Percentiles rank a stretch among this genome's conserved stretches.
phyloP scores from a whole-genome alignment of 257 asterid species.

The Ilex aquifolium region DNA sequence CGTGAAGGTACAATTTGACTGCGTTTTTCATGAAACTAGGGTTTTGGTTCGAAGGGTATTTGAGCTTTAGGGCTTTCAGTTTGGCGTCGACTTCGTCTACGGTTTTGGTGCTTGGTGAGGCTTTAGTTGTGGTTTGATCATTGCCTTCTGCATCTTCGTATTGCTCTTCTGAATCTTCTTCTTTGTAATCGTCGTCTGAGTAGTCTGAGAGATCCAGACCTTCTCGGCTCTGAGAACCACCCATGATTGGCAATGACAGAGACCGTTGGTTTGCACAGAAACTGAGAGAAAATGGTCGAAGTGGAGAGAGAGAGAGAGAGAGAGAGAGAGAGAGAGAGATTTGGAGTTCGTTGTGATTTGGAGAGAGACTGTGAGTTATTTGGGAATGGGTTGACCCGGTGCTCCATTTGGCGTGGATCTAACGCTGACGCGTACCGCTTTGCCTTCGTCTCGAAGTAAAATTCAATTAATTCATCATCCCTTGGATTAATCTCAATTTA shows the following conservation, averaged over 20 bases:
- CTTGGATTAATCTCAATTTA: too few relatives aligned
- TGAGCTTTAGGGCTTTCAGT: constrained; percentile 62
- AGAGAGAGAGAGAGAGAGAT: neutral
- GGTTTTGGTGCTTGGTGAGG: constrained; percentile 23
- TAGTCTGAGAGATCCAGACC: constrained; percentile 88
- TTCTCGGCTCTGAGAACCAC: constrained; percentile 93
- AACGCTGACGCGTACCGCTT: constrained; percentile 27
- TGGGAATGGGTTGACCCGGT: neutral
- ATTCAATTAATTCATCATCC: too few relatives aligned
- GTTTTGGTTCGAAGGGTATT: constrained; percentile 43
- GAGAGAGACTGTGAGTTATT: neutral
- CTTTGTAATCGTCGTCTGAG: constrained; percentile 54
- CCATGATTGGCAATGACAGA: constrained; percentile 33
- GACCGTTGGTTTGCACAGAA: neutral
- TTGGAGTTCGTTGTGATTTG: too few relatives aligned
- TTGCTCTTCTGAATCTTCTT: constrained; percentile 38
- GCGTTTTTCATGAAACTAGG: constrained; percentile 37
- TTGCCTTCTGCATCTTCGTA: constrained; percentile 42
- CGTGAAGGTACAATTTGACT: constrained; percentile 71
- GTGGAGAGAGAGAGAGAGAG: neutral
- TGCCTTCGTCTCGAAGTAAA: constrained; percentile 34
- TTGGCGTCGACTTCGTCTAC: constrained; percentile 71
- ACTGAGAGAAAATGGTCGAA: neutral
- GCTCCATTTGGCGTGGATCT: constrained; percentile 23
- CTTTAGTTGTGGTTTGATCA: constrained; percentile 22